Base-by-base conservation (phyloP, 176 grass and related monocot species). In the Elaeis guineensis region DNA sequence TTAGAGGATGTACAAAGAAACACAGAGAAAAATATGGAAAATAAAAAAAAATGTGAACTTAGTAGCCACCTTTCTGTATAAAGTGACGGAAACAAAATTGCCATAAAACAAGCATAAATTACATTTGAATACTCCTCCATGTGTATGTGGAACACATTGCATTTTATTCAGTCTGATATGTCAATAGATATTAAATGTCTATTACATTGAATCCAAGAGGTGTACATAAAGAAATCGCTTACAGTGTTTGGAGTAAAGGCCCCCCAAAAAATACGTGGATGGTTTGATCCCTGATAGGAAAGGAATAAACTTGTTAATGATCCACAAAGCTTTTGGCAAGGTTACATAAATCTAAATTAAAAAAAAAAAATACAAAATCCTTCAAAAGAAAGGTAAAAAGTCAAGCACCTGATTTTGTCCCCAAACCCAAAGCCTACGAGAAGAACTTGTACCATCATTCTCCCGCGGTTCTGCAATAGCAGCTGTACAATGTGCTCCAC, bases 401-500 rank as follows among this genome's bases (percentile, higher is more conserved):
- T 19, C 17, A 55, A 55, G n/a, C 25, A 90, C 92, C 81, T 97
- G 92, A 88, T 91, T 97, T 85, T 97, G 92, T 65, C 87, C 92
- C 92, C 92, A 97, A 51, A 97, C 75, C 86, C 83, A 97, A 54
- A 97, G 81, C 57, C 83, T 83, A 35, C 78, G 85, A 82, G 71
- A 80, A 4, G 91, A 90, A 63, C 70, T 23, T 0, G 81, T 80
- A 50, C 75, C 87, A 80, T 97, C 78, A 48, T 91, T 85, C 55
- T 85, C 69, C 75, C 83, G 73, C 72, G 86, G 83, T 76, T 97
- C 92, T 54, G 92, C 86, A 66, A 97, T 25, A 70, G 92, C 87
- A 87, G 87, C 80, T 75, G 92, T 90, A 84, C 87, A 97, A 69
- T 90, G 86, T 79, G 87, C 92, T 49, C 92, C 92, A 83, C 92